phyloP scores from a whole-genome alignment of 2,329 filamentous ascomycete genomes.

The Seiridium unicorne region DNA sequence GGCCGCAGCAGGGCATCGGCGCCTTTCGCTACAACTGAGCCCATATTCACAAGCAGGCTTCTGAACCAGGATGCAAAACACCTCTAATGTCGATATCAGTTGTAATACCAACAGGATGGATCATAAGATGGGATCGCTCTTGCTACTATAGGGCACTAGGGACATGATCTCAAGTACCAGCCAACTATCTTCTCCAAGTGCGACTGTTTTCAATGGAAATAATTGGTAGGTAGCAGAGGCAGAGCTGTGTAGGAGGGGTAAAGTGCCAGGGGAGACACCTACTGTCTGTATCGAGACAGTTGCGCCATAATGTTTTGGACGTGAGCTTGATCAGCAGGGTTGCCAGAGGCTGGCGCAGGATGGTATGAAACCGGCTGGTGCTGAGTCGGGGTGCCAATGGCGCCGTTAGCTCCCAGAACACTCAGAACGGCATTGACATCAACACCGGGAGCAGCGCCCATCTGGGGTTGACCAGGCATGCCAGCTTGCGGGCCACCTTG shows the following conservation, averaged over 20 bases:
- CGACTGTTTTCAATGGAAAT: too few species aligned
- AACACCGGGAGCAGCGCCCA: conserved; percentile 24
- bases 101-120: too few species aligned
- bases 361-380: conserved; percentile 25
- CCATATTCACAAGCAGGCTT: too few species aligned
- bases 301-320: conserved; percentile 76
- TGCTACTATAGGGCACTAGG: too few species aligned
- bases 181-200: too few species aligned
- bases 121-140: too few species aligned
- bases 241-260: background rate
- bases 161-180: too few species aligned
- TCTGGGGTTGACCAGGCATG: conserved; percentile 28
- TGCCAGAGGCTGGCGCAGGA: conserved; percentile 11
- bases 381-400: conserved; percentile 22
- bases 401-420: conserved; percentile 25
- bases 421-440: conserved; percentile 24
- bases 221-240: too few species aligned
- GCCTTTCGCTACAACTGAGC: too few species aligned
- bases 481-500: conserved; percentile 16
- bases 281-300: conserved; percentile 63
- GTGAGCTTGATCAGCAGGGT: conserved; percentile 44
- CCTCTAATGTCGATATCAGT: too few species aligned
- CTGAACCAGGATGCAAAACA: too few species aligned
- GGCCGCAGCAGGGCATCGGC: too few species aligned
- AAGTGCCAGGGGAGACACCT: conserved; percentile 26